Conservation (phyloP, 1,284 basidiomycete species). For the Pseudozyma hubeiensis region DNA sequence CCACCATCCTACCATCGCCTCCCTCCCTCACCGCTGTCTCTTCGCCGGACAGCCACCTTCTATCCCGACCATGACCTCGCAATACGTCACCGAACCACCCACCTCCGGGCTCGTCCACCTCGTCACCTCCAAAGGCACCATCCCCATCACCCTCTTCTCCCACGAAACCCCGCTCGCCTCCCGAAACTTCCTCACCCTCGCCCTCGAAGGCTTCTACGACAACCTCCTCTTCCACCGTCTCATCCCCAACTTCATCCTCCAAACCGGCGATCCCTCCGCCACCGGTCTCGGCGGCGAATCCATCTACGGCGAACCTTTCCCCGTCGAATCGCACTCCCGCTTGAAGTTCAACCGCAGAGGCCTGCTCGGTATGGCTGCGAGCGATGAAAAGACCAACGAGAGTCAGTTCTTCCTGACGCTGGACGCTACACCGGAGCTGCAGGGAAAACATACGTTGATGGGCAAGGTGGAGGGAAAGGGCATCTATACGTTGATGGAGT, state of each 20-base stretch:
- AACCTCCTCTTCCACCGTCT: slow-evolving; percentile 91
- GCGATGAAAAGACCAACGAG: slow-evolving; percentile 67
- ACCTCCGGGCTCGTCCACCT: slow-evolving; percentile 87
- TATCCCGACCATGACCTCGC: slow-evolving; percentile 24
- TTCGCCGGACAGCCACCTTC: too few relatives aligned
- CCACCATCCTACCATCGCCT: not conserved
- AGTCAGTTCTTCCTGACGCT: slow-evolving; percentile 69
- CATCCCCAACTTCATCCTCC: slow-evolving; percentile 87
- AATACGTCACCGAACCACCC: slow-evolving; percentile 70
- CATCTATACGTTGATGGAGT: slow-evolving; percentile 71
- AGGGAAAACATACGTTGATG: slow-evolving; percentile 64
- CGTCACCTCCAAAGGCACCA: slow-evolving; percentile 78
- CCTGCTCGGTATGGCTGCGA: slow-evolving; percentile 90
- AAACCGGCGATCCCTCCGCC: slow-evolving; percentile 93
- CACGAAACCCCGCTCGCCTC: slow-evolving; percentile 95
- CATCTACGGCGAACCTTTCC: slow-evolving; percentile 78
- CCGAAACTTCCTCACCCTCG: slow-evolving; percentile 88
- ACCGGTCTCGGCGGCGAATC: slow-evolving; percentile 82
- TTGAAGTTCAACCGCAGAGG: slow-evolving; percentile 84
- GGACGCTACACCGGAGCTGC: slow-evolving; percentile 64
- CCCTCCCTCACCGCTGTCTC: not conserved
- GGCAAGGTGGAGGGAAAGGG: slow-evolving; percentile 60
- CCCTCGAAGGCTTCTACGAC: slow-evolving; percentile 97
- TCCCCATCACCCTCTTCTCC: slow-evolving; percentile 87
- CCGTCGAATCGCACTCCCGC: slow-evolving; percentile 92